Evolutionary conservation across 129 eudicot genomes (phyloP).

Genomic region (Tagetes erecta): DNA sequence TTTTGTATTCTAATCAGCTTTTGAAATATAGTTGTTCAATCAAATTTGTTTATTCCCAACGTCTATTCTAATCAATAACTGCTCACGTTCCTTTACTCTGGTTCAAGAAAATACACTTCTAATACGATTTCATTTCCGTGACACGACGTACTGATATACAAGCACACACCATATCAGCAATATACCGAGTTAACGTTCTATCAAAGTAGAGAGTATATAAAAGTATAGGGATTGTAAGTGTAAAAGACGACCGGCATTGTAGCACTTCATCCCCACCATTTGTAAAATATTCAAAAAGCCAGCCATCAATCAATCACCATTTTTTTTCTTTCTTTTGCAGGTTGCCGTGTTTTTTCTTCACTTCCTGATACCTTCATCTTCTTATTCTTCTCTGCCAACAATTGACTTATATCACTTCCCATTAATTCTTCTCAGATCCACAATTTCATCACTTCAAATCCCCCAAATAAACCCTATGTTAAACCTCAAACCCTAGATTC

Average conservation of each 20-base stretch:
- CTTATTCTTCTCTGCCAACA: not conserved
- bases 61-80: too few species aligned
- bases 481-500: not conserved
- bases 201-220: not conserved
- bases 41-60: too few species aligned
- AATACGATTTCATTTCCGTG: too few species aligned
- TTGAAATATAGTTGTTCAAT: too few species aligned
- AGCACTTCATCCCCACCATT: too few species aligned
- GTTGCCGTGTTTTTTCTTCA: not conserved
- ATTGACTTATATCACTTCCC: not conserved
- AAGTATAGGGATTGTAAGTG: not conserved
- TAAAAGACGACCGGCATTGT: not conserved
- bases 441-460: not conserved
- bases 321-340: too few species aligned
- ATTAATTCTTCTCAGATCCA: not conserved
- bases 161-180: too few species aligned
- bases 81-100: too few species aligned
- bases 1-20: too few species aligned
- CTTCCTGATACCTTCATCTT: not conserved
- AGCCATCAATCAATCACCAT: not conserved
- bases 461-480: not conserved
- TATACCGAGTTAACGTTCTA: too few species aligned
- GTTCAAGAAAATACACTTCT: too few species aligned
- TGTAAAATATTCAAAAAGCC: not conserved
- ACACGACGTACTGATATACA: too few species aligned